Base-by-base conservation (phyloP, 257 asterid species). In the Dorcoceras hygrometricum region DNA sequence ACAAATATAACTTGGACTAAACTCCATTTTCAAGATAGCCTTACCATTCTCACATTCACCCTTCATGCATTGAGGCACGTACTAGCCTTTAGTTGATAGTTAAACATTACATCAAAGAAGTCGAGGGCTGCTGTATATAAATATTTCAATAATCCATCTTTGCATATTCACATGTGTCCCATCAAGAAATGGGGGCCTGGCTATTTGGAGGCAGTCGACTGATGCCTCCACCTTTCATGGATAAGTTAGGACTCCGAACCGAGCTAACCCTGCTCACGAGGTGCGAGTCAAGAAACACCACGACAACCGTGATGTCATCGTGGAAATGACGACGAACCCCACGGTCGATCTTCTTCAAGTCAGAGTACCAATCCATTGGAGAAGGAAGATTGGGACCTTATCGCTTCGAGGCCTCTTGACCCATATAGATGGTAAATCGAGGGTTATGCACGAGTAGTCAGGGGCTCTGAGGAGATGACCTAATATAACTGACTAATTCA, bases 241-340 rank as follows among this genome's bases (percentile, higher is more conserved):
- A 43, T 16, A 43, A 16, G 53, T 43, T 43, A 43, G 53, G 53
- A 43, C 53, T 43, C 53, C 4, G 53, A 43, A 43, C 20, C 5
- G 53, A 43, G 53, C 53, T 43, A 43, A 20, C 7, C 53, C 20
- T 43, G 20, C 53, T 43, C 53, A 43, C 8, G 8, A 43, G 20
- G 20, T 43, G 53, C 16, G 53, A 43, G 8, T 43, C 84, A 23
- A 81, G 72, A 65, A 73, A 78, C 29, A 78, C 70, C 14, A 81
- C 81, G 16, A 81, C 27, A n/a, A 81, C 86, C 0, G 84, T 73
- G 66, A 81, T 78, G 73, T 81, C 84, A 32, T 78, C 83, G 51
- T 81, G 86, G 62, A 78, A 81, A 76, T 78, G 83, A 28, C 83
- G 62, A 12, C 86, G 71, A 60, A 78, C 83, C 4, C 86, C 86